phyloP scores from a whole-genome alignment of 2,329 filamentous ascomycete species.

The Chaetomiaceae sp. region DNA sequence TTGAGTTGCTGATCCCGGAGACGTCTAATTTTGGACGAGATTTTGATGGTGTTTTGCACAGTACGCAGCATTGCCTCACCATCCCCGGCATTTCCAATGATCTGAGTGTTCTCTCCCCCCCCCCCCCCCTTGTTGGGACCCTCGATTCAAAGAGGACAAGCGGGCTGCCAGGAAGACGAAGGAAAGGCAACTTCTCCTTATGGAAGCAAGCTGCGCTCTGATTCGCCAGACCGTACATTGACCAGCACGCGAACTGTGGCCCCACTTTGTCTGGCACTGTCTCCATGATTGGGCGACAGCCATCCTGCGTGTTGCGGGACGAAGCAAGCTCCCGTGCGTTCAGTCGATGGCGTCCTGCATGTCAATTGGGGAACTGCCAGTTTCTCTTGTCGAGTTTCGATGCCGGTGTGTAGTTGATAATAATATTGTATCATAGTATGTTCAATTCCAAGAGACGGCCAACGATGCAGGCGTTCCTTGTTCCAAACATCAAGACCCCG shows the following conservation, averaged over 20 bases:
- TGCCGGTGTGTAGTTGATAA: too few species aligned
- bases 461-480: too few species aligned
- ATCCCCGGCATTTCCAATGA: not conserved
- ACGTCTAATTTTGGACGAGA: too few species aligned
- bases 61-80: too few species aligned
- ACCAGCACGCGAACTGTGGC: not conserved
- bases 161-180: conserved; percentile 12
- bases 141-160: conserved; percentile 19
- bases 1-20: too few species aligned
- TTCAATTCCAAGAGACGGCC: not conserved
- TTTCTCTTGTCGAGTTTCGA: not conserved
- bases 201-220: conserved; percentile 23
- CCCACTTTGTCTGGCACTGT: not conserved
- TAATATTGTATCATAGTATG: too few species aligned
- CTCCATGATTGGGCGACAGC: conserved; percentile 4
- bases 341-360: too few species aligned
- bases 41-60: too few species aligned
- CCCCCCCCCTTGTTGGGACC: too few species aligned
- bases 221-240: conserved; percentile 21
- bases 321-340: not conserved
- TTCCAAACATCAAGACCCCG: too few species aligned
- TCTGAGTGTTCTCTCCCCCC: too few species aligned
- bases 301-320: not conserved
- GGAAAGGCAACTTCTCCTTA: conserved; percentile 29
- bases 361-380: not conserved